A percentile compares a stretch with the other conserved stretches of the same genome.
These are phyloP conservation scores for Ceratobasidium theobromae DNA, from an alignment of 1,284 basidiomycete genomes.

Conservation along the genomic window DNA sequence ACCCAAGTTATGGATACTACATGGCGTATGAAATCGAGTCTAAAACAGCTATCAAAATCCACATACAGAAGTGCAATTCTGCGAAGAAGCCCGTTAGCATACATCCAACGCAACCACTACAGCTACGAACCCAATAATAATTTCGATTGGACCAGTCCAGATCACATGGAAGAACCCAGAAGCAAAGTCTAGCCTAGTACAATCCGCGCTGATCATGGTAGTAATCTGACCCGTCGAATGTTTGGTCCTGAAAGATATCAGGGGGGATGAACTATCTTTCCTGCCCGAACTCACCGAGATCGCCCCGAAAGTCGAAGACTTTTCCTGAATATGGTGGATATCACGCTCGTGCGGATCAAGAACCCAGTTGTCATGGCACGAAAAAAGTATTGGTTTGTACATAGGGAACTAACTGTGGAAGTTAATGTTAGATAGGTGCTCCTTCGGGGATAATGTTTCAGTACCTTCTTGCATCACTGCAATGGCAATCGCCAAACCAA, in stretches of 20 bases:
- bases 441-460: not conserved
- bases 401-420: conserved; percentile 19
- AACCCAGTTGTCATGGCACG: conserved; percentile 32
- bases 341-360: conserved; percentile 30
- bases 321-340: conserved; percentile 25
- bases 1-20: conserved; percentile 45
- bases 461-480: conserved; percentile 22
- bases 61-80: conserved; percentile 66
- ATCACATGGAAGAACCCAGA: conserved; percentile 53
- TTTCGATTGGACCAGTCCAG: conserved; percentile 40
- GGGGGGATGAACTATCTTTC: not conserved
- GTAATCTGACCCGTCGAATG: conserved; percentile 68
- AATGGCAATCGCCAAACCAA: conserved; percentile 17
- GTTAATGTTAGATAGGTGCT: not conserved
- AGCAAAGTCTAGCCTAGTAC: conserved; percentile 55
- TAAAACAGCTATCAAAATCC: conserved; percentile 35
- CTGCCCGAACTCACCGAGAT: conserved; percentile 15
- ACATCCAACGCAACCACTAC: conserved; percentile 52
- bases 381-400: conserved; percentile 32
- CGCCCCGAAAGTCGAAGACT: conserved; percentile 17
- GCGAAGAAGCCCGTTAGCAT: conserved; percentile 59
- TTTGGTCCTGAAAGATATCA: conserved; percentile 1
- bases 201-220: conserved; percentile 68
- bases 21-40: not conserved
- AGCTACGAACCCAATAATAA: conserved; percentile 33